phyloP scores from a whole-genome alignment of 257 asterid species.

The Verbena officinalis region DNA sequence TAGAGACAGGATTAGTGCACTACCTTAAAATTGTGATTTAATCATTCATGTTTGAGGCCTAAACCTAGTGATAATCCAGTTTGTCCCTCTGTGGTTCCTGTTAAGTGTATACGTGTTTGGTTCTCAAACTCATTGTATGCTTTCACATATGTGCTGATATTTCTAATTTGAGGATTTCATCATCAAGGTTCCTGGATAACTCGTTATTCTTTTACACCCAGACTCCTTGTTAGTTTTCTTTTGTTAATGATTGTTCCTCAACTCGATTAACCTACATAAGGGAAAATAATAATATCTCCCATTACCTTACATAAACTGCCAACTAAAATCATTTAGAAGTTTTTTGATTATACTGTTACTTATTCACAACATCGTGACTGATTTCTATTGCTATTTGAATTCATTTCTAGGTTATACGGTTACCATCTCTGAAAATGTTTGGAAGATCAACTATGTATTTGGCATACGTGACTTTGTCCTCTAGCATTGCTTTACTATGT shows the following conservation, averaged over 20 bases:
- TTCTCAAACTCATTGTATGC: background rate
- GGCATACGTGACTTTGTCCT: background rate
- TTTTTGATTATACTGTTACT: background rate
- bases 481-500: slow-evolving; percentile 4
- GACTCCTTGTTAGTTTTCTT: background rate
- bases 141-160: slow-evolving; percentile 8
- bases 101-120: slow-evolving; percentile 16
- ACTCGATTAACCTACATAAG: background rate
- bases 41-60: background rate
- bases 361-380: background rate
- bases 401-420: background rate
- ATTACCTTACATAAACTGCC: background rate
- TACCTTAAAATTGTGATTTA: background rate
- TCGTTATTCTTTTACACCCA: slow-evolving; percentile 8
- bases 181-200: slow-evolving; percentile 15
- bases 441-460: background rate
- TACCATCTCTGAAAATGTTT: background rate
- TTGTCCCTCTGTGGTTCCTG: slow-evolving; percentile 13
- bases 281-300: background rate
- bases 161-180: slow-evolving; percentile 2
- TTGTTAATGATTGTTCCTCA: background rate
- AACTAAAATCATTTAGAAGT: slow-evolving; percentile 11
- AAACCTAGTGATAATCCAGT: slow-evolving; percentile 16
- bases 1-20: slow-evolving; percentile 3
- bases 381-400: background rate